phyloP scores from a whole-genome alignment of 2,329 filamentous ascomycete genomes.

The Sphaerulina musiva region DNA sequence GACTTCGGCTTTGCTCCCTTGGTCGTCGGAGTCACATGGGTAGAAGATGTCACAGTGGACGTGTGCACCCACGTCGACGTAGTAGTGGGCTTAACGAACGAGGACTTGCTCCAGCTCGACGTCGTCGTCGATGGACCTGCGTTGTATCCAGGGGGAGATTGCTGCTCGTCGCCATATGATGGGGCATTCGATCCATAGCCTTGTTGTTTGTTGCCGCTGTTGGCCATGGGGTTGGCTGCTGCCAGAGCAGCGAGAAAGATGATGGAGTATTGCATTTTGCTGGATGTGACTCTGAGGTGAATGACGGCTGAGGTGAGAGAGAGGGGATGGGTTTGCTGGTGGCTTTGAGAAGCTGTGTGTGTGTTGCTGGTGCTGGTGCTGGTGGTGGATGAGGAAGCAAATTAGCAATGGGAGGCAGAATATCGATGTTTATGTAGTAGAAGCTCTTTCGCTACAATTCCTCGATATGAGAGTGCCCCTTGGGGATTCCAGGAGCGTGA shows the following conservation, averaged over 20 bases:
- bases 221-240: neutral
- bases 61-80: neutral
- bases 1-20: too few relatives aligned
- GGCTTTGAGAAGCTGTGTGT: too few relatives aligned
- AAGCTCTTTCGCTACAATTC: too few relatives aligned
- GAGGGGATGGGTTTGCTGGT: neutral
- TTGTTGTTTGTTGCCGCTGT: too few relatives aligned
- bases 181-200: neutral
- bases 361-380: neutral
- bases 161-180: neutral
- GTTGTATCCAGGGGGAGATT: neutral
- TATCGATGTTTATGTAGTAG: too few relatives aligned
- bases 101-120: neutral
- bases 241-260: neutral
- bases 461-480: too few relatives aligned
- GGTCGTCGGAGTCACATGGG: too few relatives aligned
- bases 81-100: neutral
- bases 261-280: neutral
- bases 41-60: neutral
- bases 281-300: neutral
- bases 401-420: neutral
- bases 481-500: too few relatives aligned
- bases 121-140: neutral
- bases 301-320: neutral
- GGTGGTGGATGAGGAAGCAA: neutral